Evolutionary conservation across 2,329 filamentous ascomycete genomes (phyloP).

Genomic region (Magnaporthiopsis poae): DNA sequence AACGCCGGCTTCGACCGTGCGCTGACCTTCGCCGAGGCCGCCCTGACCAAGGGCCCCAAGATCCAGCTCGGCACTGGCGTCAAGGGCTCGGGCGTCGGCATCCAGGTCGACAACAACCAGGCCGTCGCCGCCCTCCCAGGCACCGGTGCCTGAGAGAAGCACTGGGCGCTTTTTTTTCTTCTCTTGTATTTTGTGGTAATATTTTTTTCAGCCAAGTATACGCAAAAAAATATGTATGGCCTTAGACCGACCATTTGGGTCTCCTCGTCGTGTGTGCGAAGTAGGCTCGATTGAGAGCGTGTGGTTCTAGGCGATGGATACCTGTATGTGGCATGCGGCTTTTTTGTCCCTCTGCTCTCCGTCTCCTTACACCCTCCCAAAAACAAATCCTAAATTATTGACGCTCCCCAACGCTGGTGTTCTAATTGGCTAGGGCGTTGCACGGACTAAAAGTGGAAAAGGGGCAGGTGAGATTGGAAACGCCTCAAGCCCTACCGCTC

Average conservation of each 20-base stretch:
- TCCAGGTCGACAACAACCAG: constrained; percentile 24
- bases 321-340: too few species aligned
- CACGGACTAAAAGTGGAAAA: too few species aligned
- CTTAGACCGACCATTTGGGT: not conserved
- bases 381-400: too few species aligned
- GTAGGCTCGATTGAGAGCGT: not conserved
- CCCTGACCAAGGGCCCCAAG: constrained; percentile 36
- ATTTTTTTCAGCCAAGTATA: not conserved
- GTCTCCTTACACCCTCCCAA: too few species aligned
- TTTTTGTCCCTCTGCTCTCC: too few species aligned
- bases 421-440: too few species aligned
- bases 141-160: constrained; percentile 5
- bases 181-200: not conserved
- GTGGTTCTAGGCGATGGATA: too few species aligned
- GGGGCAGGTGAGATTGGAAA: too few species aligned
- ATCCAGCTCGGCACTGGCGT: constrained; percentile 36
- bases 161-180: not conserved
- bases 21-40: constrained; percentile 35
- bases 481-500: too few species aligned
- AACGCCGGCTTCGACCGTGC: constrained; percentile 34
- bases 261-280: not conserved
- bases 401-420: too few species aligned
- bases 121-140: constrained; percentile 13
- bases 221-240: not conserved
- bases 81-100: constrained; percentile 30